Base-by-base conservation (phyloP, 2,329 filamentous ascomycete genomes). In the Botrytis deweyae region DNA sequence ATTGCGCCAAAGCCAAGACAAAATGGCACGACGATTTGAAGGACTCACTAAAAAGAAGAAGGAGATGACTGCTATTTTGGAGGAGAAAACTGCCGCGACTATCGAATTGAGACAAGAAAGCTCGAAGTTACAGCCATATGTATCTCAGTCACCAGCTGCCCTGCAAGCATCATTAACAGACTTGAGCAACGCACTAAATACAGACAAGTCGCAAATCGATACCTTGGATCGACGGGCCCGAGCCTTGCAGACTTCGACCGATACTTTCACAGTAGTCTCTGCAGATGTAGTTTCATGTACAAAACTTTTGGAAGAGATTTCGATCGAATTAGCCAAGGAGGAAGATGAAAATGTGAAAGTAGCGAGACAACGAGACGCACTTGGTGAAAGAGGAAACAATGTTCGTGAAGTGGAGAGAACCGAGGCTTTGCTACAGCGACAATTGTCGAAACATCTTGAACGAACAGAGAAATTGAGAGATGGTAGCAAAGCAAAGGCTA, bases 331-430 rank as follows among this genome's bases (percentile, higher is more conserved):
- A 7, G 85, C 90, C 64, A 97, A 95, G 82, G 95, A 98, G 83
- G 95, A 98, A 64, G 95, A 98, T 74, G 95, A 97, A 82, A 89
- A 93, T 78, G 88, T 90, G 14, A 90, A 92, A 75, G 95, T 95
- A 73, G 88, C 91, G 16, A 90, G 91, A 80, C 95, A 98, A 81
- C 88, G 92, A 72, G 96, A 99, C 78, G 93, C 93, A 2, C 88
- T 99, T 8, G 92, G 93, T 2, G 95, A 98, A 81, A 89, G 94
- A 74, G 92, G 92, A 66, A 97, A 96, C 78, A 97, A 93, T 79
- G 94, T 97, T 29, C 90, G 93, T 75, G 95, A 98, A 82, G 93
- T 98, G 6, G 96, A 98, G 82, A 88, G 95, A 74, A 92, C 93
- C 29, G 95, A 98, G 84, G 88, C 90, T 29, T 86, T 98, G 77